These are phyloP conservation scores for Leccinum pellstonianum DNA, from an alignment of 768 basidiomycete genomes.

Conservation along the genomic window DNA sequence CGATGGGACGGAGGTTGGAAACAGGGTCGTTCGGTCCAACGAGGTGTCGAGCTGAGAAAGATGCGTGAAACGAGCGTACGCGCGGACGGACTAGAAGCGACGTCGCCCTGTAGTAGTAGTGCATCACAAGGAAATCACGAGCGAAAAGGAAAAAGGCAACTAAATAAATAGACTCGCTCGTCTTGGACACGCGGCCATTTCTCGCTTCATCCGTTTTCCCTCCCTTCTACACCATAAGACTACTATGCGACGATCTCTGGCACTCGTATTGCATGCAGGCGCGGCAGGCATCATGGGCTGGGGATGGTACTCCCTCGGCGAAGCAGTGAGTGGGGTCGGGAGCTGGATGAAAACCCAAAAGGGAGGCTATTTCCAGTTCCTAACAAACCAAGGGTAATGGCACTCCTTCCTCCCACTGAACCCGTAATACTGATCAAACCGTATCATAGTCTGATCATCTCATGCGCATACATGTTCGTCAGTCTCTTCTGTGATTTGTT, in stretches of 20 bases:
- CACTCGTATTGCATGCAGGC: constrained; percentile 32
- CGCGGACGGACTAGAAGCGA: neutral
- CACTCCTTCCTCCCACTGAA: neutral
- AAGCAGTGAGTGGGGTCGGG: constrained; percentile 13
- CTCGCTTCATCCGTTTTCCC: neutral
- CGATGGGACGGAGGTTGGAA: constrained; percentile 75
- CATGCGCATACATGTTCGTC: constrained; percentile 42
- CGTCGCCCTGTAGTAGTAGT: neutral
- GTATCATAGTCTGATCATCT: constrained; percentile 29
- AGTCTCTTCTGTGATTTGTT: constrained; percentile 42
- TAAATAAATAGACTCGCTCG: neutral
- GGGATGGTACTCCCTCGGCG: constrained; percentile 30
- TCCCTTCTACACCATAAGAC: neutral
- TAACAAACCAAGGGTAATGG: constrained; percentile 71
- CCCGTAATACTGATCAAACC: constrained; percentile 1
- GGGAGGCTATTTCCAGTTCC: constrained; percentile 68
- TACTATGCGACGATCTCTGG: constrained; percentile 15
- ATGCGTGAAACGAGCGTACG: constrained; percentile 14
- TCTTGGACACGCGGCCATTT: neutral
- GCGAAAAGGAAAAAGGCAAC: neutral
- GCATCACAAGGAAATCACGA: neutral
- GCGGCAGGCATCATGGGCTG: constrained; percentile 37
- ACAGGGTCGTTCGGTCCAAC: constrained; percentile 76
- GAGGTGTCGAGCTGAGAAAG: constrained; percentile 35
- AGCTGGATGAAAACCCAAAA: constrained; percentile 43